A percentile compares a stretch with the other conserved stretches of the same genome.
These are phyloP conservation scores for Capronia coronata DNA, from an alignment of 2,329 filamentous ascomycete genomes.

Conservation along the genomic window DNA sequence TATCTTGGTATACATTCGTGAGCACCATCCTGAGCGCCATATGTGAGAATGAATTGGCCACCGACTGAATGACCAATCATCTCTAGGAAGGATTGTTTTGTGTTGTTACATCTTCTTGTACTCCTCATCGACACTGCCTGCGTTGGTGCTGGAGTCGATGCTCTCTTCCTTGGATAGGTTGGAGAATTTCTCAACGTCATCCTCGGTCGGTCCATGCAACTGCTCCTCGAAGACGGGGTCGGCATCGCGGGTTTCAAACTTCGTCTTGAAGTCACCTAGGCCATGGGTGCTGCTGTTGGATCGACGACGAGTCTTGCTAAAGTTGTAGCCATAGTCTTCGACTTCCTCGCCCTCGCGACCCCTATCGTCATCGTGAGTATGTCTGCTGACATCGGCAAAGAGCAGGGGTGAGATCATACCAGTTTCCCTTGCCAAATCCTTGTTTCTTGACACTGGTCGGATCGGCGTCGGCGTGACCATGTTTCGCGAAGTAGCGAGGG, in stretches of 20 bases:
- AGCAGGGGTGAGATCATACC: slow-evolving; percentile 52
- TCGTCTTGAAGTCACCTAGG: slow-evolving; percentile 81
- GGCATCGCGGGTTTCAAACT: slow-evolving; percentile 84
- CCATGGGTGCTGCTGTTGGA: slow-evolving; percentile 80
- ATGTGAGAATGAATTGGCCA: slow-evolving; percentile 14
- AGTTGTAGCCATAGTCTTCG: slow-evolving; percentile 74
- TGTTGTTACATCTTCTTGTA: slow-evolving; percentile 41
- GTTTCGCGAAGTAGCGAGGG: slow-evolving; percentile 89
- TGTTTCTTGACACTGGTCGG: slow-evolving; percentile 97
- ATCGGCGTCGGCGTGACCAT: slow-evolving; percentile 70
- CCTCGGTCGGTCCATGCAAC: slow-evolving; percentile 60
- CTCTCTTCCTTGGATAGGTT: slow-evolving; percentile 46
- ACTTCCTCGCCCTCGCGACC: slow-evolving; percentile 77
- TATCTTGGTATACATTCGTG: slow-evolving; percentile 18
- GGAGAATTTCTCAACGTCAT: slow-evolving; percentile 46
- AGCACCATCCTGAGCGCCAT: slow-evolving; percentile 24
- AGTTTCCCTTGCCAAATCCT: slow-evolving; percentile 86
- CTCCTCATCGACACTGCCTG: slow-evolving; percentile 53
- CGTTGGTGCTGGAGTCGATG: slow-evolving; percentile 49
- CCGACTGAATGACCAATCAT: slow-evolving; percentile 1
- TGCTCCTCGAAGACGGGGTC: slow-evolving; percentile 91
- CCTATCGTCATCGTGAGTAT: slow-evolving; percentile 48
- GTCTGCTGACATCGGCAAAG: slow-evolving; percentile 4
- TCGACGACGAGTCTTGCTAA: slow-evolving; percentile 79
- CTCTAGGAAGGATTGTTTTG: slow-evolving; percentile 12